Conservation (phyloP, 2,329 filamentous ascomycete species). For the Stagonosporopsis vannaccii region DNA sequence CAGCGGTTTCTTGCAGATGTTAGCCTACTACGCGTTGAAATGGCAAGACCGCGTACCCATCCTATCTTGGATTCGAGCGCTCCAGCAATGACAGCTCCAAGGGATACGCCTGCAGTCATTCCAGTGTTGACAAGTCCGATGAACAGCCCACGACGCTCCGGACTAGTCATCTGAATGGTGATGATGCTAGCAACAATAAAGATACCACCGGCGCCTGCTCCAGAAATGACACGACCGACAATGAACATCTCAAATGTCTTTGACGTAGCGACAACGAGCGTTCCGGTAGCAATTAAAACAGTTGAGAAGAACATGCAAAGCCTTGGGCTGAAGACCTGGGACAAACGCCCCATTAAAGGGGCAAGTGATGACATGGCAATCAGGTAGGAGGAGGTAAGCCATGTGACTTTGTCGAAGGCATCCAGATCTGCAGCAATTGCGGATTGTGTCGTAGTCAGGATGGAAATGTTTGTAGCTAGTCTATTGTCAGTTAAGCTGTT, state of each 20-base stretch:
- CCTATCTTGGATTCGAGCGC: conserved; percentile 68
- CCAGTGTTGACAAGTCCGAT: conserved; percentile 77
- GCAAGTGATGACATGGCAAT: conserved; percentile 62
- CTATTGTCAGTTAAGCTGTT: conserved; percentile 25
- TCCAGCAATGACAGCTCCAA: conserved; percentile 75
- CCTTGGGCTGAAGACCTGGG: conserved; percentile 75
- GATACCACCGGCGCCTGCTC: conserved; percentile 74
- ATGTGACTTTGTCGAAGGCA: conserved; percentile 75
- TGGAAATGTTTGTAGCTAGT: conserved; percentile 73
- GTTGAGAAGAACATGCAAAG: conserved; percentile 70
- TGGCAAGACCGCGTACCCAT: conserved; percentile 65
- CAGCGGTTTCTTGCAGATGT: conserved; percentile 65
- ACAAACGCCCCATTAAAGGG: conserved; percentile 74
- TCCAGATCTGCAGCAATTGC: conserved; percentile 77
- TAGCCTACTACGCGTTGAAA: background rate
- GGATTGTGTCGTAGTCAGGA: conserved; percentile 82
- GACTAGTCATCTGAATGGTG: conserved; percentile 74
- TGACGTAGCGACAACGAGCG: conserved; percentile 69
- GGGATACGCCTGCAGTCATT: conserved; percentile 74
- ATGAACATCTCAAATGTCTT: conserved; percentile 69
- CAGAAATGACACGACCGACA: conserved; percentile 71
- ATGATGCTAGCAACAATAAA: conserved; percentile 78
- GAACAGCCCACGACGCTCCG: conserved; percentile 72
- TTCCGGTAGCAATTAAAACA: conserved; percentile 66
- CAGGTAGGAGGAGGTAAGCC: conserved; percentile 82